Evolutionary conservation across 345 rosid genomes (phyloP).

Genomic region (Lenwebbia sp.): DNA sequence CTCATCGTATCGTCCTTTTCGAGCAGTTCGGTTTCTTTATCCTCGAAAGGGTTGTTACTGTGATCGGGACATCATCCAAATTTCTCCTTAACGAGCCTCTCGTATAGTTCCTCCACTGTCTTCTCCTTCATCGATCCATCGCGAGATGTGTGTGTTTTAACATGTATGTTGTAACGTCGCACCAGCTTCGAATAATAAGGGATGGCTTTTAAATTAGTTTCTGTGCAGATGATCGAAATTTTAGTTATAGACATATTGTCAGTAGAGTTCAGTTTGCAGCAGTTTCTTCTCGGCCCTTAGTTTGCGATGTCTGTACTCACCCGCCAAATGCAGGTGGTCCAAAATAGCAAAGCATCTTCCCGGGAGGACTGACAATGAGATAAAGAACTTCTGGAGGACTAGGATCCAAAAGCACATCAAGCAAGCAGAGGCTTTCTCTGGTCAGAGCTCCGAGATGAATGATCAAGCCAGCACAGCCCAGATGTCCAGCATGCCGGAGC

Average conservation of each 20-base stretch:
- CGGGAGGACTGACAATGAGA: slow-evolving; percentile 97
- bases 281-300: neutral
- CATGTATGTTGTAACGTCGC: neutral
- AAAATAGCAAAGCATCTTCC: slow-evolving; percentile 93
- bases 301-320: neutral
- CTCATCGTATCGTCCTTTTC: neutral
- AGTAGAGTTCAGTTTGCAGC: neutral
- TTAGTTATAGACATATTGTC: neutral
- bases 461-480: slow-evolving; percentile 24
- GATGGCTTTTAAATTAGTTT: neutral
- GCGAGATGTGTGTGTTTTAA: neutral
- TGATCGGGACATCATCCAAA: neutral
- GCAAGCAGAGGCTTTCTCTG: slow-evolving; percentile 34
- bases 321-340: slow-evolving; percentile 8
- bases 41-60: neutral
- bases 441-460: slow-evolving; percentile 25
- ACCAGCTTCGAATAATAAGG: neutral
- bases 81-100: neutral
- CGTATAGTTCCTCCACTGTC: neutral
- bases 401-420: slow-evolving; percentile 86
- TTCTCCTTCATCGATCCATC: neutral
- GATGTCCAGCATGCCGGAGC: slow-evolving; percentile 25
- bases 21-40: neutral
- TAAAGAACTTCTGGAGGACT: slow-evolving; percentile 96
- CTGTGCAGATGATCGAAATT: neutral